These are phyloP conservation scores for Lodderomyces theae DNA, from an alignment of 1,139 yeast species.

Conservation along the genomic window DNA sequence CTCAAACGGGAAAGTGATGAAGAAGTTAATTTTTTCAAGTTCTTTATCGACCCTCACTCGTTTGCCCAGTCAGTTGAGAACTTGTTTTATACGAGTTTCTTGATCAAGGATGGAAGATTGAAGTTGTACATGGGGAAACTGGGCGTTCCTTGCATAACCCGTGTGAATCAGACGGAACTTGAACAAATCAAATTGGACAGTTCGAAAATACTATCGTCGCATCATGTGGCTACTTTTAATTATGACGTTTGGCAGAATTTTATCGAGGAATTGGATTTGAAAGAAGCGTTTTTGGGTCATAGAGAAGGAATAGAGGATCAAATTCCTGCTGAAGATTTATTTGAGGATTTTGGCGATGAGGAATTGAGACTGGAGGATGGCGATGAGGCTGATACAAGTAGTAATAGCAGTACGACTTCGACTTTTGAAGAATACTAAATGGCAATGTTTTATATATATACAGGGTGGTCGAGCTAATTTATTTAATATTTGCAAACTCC, in stretches of 20 bases:
- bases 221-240: conserved; percentile 67
- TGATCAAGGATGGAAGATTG: conserved; percentile 70
- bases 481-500: conserved; percentile 13
- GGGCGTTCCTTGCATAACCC: conserved; percentile 36
- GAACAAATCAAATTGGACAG: conserved; percentile 11
- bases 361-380: not conserved
- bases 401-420: not conserved
- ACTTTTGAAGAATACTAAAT: not conserved
- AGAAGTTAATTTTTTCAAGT: conserved; percentile 58
- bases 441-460: no score
- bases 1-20: conserved; percentile 24
- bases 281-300: conserved; percentile 51
- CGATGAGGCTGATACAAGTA: not conserved
- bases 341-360: conserved; percentile 4
- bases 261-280: conserved; percentile 49
- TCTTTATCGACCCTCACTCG: conserved; percentile 71
- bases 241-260: conserved; percentile 60
- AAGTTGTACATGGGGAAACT: conserved; percentile 42
- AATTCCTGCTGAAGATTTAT: conserved; percentile 21
- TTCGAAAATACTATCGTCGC: conserved; percentile 22
- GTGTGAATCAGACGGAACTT: conserved; percentile 18
- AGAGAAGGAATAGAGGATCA: conserved; percentile 34
- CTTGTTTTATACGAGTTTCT: conserved; percentile 75
- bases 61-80: conserved; percentile 82
- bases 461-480: not conserved